Percentiles rank a stretch among this genome's conserved stretches.
Evolutionary conservation across 805 yeast genomes (phyloP).

Genomic region (Kregervanrija pseudodelftensis): DNA sequence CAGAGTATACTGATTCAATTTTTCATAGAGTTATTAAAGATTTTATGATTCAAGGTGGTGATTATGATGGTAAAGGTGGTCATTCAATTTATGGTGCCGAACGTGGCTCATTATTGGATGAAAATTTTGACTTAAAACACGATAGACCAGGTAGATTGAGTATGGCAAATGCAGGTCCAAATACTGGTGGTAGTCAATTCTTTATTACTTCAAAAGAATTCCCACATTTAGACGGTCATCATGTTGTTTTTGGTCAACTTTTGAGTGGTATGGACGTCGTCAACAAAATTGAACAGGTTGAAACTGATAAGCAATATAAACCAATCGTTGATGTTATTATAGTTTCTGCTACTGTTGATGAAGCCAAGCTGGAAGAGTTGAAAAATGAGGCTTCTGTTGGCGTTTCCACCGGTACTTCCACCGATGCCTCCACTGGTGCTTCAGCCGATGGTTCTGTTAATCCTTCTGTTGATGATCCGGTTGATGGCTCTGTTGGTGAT

Average conservation of each 20-base stretch:
- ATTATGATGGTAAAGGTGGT: constrained; percentile 75
- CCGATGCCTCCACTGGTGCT: not conserved
- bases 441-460: not conserved
- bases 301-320: constrained; percentile 33
- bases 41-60: constrained; percentile 88
- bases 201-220: constrained; percentile 53
- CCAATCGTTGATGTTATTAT: constrained; percentile 42
- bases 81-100: constrained; percentile 48
- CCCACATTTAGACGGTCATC: constrained; percentile 49
- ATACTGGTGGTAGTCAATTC: constrained; percentile 63
- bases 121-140: constrained; percentile 48
- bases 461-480: not conserved
- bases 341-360: not conserved
- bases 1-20: constrained; percentile 40
- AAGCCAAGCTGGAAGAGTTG: not conserved
- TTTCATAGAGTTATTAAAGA: constrained; percentile 70
- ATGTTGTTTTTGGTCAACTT: constrained; percentile 78
- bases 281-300: constrained; percentile 49
- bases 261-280: constrained; percentile 59
- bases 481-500: constrained; percentile 1
- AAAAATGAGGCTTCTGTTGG: constrained; percentile 1
- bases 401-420: not conserved
- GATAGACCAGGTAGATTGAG: constrained; percentile 40
- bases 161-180: constrained; percentile 45
- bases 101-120: constrained; percentile 50